Evolutionary conservation across 2,329 filamentous ascomycete genomes (phyloP), one percentile per base, ranked within the genome.

Genomic region (Sclerotiophoma versabilis): DNA sequence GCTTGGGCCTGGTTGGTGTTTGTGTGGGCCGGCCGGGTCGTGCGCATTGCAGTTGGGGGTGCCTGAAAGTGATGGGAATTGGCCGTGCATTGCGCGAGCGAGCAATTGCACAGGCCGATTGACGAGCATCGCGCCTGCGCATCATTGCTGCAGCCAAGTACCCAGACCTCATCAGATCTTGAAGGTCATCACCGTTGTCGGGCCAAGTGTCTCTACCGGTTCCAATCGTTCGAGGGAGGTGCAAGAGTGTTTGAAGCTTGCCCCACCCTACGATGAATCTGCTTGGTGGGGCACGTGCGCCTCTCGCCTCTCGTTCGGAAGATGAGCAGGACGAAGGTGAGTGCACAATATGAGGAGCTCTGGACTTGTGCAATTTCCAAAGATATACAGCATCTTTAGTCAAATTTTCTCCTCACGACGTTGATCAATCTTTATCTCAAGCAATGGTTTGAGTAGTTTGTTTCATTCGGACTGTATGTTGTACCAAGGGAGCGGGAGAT

Each of bases 211-310:
- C n/a, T n/a, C n/a, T n/a, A n/a, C n/a, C n/a, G n/a, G n/a, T n/a
- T n/a, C n/a, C n/a, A n/a, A n/a, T n/a, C n/a, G n/a, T n/a, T n/a
- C n/a, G n/a, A n/a, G n/a, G n/a, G n/a, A n/a, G n/a, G n/a, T n/a
- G n/a, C n/a, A n/a, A n/a, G n/a, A n/a, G 22, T 42, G 42, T 19
- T 9, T 17, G 51, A 49, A 23, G 30, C 34, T 25, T 49, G 45
- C 51, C 51, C 51, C 34, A 39, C 45, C 10, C 11, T 22, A 11
- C 9, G 15, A 10, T 38, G 44, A 48, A 48, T 48, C 32, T 39
- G 11, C 27, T 22, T 41, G 33, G 41, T 45, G 39, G 33, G 51
- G 41, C 51, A 54, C 51, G 51, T 49, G 51, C 32, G 32, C 32
- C 41, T 38, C 45, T 41, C 45, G 41, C 39, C 34, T 49, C 45